A percentile compares a stretch with the other conserved stretches of the same genome.
phyloP scores from a whole-genome alignment of 1,284 basidiomycete genomes.

The Coniophora puteana region DNA sequence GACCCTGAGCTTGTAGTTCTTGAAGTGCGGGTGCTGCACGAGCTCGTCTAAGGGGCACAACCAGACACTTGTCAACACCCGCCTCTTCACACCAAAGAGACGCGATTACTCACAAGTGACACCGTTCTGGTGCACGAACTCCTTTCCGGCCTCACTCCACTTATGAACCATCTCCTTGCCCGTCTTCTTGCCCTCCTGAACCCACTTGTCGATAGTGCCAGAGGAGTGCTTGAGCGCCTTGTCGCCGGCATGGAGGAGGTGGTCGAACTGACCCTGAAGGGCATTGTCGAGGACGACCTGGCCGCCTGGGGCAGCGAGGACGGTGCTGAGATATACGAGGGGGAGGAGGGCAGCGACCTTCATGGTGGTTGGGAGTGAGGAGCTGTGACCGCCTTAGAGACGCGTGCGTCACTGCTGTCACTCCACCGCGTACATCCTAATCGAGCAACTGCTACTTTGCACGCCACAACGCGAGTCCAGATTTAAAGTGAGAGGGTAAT shows the following conservation, averaged over 20 bases:
- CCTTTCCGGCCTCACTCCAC: conserved; percentile 54
- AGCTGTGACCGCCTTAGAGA: not conserved
- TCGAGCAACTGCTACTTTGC: not conserved
- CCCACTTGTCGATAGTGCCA: conserved; percentile 35
- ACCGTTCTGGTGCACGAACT: conserved; percentile 64
- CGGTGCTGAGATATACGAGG: conserved; percentile 21
- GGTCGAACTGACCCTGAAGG: conserved; percentile 32
- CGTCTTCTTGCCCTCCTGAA: too few species aligned
- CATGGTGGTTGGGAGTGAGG: conserved; percentile 17
- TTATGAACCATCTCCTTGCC: conserved; percentile 38
- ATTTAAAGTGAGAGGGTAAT: not conserved
- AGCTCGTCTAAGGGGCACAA: conserved; percentile 56
- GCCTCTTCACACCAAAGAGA: not conserved
- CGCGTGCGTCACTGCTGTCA: too few species aligned
- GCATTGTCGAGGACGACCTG: conserved; percentile 35
- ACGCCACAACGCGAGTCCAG: not conserved
- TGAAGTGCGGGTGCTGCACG: conserved; percentile 70
- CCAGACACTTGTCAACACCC: too few species aligned
- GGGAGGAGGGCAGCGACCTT: conserved; percentile 19
- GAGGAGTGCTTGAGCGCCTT: conserved; percentile 12
- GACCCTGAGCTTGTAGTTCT: conserved; percentile 67
- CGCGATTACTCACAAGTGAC: conserved; percentile 50
- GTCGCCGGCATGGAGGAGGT: conserved; percentile 21
- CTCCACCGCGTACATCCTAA: not conserved
- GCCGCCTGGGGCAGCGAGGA: conserved; percentile 24